Percentiles rank a stretch among this genome's conserved stretches.
Conservation (phyloP, 2,329 filamentous ascomycete species). For the Cordyceps farinosa region DNA sequence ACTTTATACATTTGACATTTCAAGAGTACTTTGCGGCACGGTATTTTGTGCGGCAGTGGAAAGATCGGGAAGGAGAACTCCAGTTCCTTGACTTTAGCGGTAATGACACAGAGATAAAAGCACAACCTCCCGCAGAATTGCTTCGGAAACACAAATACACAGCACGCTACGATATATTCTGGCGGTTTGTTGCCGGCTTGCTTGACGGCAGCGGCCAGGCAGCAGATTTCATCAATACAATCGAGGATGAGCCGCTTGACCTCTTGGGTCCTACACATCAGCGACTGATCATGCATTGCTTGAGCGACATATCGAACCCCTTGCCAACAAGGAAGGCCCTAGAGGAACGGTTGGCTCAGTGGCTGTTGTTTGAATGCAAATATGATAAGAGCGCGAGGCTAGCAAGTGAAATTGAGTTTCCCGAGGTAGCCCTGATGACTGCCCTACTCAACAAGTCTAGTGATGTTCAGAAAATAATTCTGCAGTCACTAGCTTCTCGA, state of each 20-base stretch:
- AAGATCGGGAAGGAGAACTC: slow-evolving; percentile 17
- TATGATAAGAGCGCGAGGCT: slow-evolving; percentile 16
- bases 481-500: neutral
- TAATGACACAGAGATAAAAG: neutral
- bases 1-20: slow-evolving; percentile 41
- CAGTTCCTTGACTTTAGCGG: slow-evolving; percentile 19
- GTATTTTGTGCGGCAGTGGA: slow-evolving; percentile 36
- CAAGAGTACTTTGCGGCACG: slow-evolving; percentile 41
- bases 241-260: slow-evolving; percentile 34
- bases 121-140: slow-evolving; percentile 23
- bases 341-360: slow-evolving; percentile 20
- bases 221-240: slow-evolving; percentile 27
- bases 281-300: slow-evolving; percentile 36
- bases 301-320: slow-evolving; percentile 28
- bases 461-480: neutral
- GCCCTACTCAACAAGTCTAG: slow-evolving; percentile 11
- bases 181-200: slow-evolving; percentile 40
- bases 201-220: slow-evolving; percentile 23
- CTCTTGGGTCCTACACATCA: slow-evolving; percentile 35
- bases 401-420: slow-evolving; percentile 21
- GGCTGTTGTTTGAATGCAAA: slow-evolving; percentile 25
- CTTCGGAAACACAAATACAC: slow-evolving; percentile 37
- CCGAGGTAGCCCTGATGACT: slow-evolving; percentile 18
- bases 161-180: slow-evolving; percentile 37
- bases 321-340: slow-evolving; percentile 16